These are phyloP conservation scores for Sorghum bicolor DNA, from an alignment of 176 grass and related monocot species.

Conservation along the genomic window Sorghum_bicolor_NCBIv3 NC_012875.2:54523001-54523500, in stretches of 20 bases:
- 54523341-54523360: background rate
- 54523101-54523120: constrained; percentile 16
- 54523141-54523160: too few species aligned
- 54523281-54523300: too few species aligned
- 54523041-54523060: constrained; percentile 43
- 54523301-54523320: too few species aligned
- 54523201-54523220: constrained; percentile 38
- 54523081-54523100: constrained; percentile 51
- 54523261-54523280: background rate
- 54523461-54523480: too few species aligned
- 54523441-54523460: too few species aligned
- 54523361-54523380: constrained; percentile 2
- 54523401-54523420: constrained; percentile 54
- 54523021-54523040: constrained; percentile 19
- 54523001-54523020: constrained; percentile 30
- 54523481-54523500: too few species aligned
- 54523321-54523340: too few species aligned
- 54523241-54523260: constrained; percentile 47
- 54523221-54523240: constrained; percentile 64
- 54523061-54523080: constrained; percentile 25
- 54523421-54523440: constrained; percentile 53
- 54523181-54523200: background rate
- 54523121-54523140: background rate
- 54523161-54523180: background rate
- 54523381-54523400: constrained; percentile 41